Base-by-base conservation (phyloP, 805 yeast species). In the Metschnikowia lunata region DNA sequence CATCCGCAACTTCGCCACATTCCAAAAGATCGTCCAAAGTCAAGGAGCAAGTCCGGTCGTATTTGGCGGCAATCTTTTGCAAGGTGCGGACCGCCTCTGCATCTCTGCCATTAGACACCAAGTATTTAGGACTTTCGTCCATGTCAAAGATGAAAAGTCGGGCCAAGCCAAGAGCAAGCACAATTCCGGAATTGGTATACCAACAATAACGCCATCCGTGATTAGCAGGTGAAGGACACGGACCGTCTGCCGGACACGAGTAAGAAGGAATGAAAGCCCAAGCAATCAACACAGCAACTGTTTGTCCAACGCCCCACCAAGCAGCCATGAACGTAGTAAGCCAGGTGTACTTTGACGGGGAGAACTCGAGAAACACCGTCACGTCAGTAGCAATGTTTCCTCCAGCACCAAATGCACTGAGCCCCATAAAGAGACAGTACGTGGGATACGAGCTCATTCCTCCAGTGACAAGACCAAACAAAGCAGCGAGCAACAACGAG, bases 231-330 rank as follows among this genome's bases (percentile, higher is more conserved):
- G 46, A 40, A 4, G 46, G 48, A 14, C 50, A 49, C 12, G 43
- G 30, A 4, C 34, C 48, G 7, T 18, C 30, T 41, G 39, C 39
- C 47, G 46, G 30, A 55, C 85, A 79, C 5, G 79, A 72, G 47
- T 66, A 66, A 8, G 29, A 27, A 9, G 52, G 52, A 38, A 80
- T 62, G 43, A 76, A 73, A 0, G 79, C 83, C 80, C 82, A 80
- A 5, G 81, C 74, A 34, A 78, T 53, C 14, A 78, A 60, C 29
- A 67, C 67, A 10, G 80, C 72, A 35, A 79, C 63, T 2, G 80
- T 70, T 56, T 80, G 84, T 29, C 84, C 85, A 30, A 80, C 64
- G 36, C 83, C 81, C 85, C 85, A 80, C 78, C 55, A 56, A 7
- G 46, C 57, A 8, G 61, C 67, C 56, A 80, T 69, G 31, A 75